Conservation (phyloP, 371 early-diverging fungal genomes). For the Zychaea mexicana region DNA sequence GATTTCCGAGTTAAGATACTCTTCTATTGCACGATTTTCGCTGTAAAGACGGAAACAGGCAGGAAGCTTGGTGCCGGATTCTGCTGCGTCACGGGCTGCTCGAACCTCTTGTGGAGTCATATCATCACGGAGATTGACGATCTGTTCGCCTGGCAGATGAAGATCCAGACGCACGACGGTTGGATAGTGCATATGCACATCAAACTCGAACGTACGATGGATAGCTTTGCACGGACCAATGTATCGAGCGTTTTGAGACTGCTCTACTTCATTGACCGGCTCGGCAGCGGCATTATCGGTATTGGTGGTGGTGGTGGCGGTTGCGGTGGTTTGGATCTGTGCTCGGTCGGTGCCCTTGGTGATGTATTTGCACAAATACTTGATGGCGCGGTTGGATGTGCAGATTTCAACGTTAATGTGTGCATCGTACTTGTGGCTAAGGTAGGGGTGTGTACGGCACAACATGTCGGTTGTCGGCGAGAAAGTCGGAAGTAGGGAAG, state of each 20-base stretch:
- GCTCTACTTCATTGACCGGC: too few relatives aligned
- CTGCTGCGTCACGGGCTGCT: too few relatives aligned
- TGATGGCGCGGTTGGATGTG: slow-evolving; percentile 15
- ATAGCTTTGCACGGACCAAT: too few relatives aligned
- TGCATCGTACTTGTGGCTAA: too few relatives aligned
- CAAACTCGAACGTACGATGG: too few relatives aligned
- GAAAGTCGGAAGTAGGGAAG: background rate
- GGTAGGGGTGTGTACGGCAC: too few relatives aligned
- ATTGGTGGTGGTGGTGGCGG: background rate
- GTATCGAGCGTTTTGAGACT: too few relatives aligned
- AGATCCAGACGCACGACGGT: background rate
- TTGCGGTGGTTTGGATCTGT: background rate
- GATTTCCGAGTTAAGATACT: background rate
- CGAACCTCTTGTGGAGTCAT: too few relatives aligned
- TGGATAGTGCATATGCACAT: background rate
- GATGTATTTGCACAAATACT: slow-evolving; percentile 43
- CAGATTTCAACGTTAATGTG: too few relatives aligned
- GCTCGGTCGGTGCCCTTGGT: slow-evolving; percentile 23
- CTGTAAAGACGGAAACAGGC: background rate
- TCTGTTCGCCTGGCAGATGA: background rate
- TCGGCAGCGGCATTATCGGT: background rate
- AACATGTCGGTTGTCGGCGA: slow-evolving; percentile 25
- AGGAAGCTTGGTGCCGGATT: background rate
- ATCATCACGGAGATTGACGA: background rate
- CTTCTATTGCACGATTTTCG: background rate